Percentiles rank a stretch among this genome's conserved stretches.
These are phyloP conservation scores for Globisporangium orthogonon DNA, from an alignment of 352 stramenopile species.

Conservation along the genomic window DNA sequence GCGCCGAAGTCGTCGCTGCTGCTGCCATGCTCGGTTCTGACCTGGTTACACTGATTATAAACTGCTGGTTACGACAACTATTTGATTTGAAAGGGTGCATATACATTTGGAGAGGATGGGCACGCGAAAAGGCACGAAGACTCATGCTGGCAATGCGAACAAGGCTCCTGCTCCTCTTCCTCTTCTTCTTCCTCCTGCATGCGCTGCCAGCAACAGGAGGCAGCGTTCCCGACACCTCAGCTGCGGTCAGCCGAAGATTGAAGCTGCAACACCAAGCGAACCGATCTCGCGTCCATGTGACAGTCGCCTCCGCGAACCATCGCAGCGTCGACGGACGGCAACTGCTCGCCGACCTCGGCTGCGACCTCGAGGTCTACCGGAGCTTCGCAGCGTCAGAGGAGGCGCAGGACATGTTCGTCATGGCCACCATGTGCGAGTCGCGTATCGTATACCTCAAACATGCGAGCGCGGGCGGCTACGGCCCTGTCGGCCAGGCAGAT, in stretches of 20 bases:
- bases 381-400: conserved; percentile 47
- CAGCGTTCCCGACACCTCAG: background rate
- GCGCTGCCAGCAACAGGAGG: no score
- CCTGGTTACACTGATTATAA: background rate
- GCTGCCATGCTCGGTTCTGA: background rate
- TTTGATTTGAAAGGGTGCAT: no score
- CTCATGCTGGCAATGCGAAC: no score
- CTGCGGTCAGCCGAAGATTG: background rate
- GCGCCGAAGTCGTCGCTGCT: background rate
- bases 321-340: background rate
- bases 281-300: background rate
- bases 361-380: conserved; percentile 46
- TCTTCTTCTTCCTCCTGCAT: background rate
- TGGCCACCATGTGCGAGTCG: conserved; percentile 65
- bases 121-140: no score
- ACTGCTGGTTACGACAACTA: no score
- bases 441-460: conserved; percentile 71
- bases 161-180: background rate
- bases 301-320: background rate
- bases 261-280: background rate
- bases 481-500: conserved; percentile 54
- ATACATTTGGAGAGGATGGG: no score
- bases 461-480: conserved; percentile 43
- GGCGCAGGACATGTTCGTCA: conserved; percentile 64
- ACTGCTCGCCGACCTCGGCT: conserved; percentile 29